These are phyloP conservation scores for Calonectria hawksworthii DNA, from an alignment of 2,329 filamentous ascomycete genomes.

Conservation along the genomic window DNA sequence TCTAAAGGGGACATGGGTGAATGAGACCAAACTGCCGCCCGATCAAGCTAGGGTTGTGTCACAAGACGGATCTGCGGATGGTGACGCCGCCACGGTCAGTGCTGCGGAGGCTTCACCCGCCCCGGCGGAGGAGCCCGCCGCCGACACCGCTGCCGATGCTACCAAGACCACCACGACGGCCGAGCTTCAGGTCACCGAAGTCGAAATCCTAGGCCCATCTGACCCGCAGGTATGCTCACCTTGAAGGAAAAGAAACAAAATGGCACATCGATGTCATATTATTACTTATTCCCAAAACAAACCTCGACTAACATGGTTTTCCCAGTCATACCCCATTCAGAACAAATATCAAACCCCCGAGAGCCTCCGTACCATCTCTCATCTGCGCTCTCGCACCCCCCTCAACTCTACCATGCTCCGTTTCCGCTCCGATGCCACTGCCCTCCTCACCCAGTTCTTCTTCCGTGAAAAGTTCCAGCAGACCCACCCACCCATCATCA, in stretches of 20 bases:
- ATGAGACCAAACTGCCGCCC: conserved; percentile 33
- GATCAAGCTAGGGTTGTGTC: conserved; percentile 4
- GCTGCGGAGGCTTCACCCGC: conserved; percentile 13
- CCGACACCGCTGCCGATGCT: conserved; percentile 14
- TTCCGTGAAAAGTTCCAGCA: conserved; percentile 79
- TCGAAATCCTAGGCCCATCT: conserved; percentile 81
- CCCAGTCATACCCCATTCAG: conserved; percentile 89
- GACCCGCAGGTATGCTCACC: conserved; percentile 78
- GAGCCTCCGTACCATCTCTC: conserved; percentile 88
- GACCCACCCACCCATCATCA: conserved; percentile 93
- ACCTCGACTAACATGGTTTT: conserved; percentile 29
- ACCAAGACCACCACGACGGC: conserved; percentile 22
- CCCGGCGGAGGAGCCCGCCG: neutral
- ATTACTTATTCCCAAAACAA: conserved; percentile 16
- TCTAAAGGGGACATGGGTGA: conserved; percentile 81
- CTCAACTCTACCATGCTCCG: conserved; percentile 85
- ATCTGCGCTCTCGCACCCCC: conserved; percentile 86
- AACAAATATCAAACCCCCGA: conserved; percentile 96
- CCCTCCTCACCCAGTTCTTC: conserved; percentile 83
- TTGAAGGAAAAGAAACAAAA: neutral
- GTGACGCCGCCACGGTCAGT: neutral
- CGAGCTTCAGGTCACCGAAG: conserved; percentile 81
- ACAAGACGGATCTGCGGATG: conserved; percentile 12
- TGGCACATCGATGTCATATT: neutral
- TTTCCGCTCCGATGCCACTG: conserved; percentile 84